Percentiles rank a stretch among this genome's conserved stretches.
phyloP scores from a whole-genome alignment of 306 rosid genomes.

The Sechiopsis laciniata region DNA sequence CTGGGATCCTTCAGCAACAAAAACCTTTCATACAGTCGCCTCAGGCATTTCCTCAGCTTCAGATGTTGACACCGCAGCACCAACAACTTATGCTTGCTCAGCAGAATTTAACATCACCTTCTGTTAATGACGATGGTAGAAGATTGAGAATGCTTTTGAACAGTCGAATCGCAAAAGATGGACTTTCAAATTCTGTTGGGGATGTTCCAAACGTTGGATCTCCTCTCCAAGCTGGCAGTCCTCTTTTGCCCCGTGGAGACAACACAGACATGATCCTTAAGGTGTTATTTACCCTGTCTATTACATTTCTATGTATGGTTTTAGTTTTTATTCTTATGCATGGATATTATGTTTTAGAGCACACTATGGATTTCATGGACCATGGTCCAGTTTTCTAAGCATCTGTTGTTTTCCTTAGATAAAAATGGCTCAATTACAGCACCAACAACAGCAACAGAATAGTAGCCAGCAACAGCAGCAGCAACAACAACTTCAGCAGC shows the following conservation, averaged over 20 bases:
- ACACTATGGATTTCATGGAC: background rate
- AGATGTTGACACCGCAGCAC: slow-evolving; percentile 91
- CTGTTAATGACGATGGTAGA: slow-evolving; percentile 70
- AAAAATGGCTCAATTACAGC: slow-evolving; percentile 84
- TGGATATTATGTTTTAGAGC: background rate
- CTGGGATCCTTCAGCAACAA: slow-evolving; percentile 86
- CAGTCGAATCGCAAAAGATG: slow-evolving; percentile 67
- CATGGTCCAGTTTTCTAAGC: slow-evolving; percentile 22
- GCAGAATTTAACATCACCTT: slow-evolving; percentile 77
- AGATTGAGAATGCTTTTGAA: slow-evolving; percentile 78
- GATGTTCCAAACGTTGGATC: slow-evolving; percentile 79
- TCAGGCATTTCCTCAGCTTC: slow-evolving; percentile 88
- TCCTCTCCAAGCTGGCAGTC: slow-evolving; percentile 60
- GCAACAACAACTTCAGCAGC: slow-evolving; percentile 87
- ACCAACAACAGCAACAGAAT: slow-evolving; percentile 44
- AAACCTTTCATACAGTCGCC: slow-evolving; percentile 84
- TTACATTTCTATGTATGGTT: background rate
- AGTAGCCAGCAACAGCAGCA: slow-evolving; percentile 69
- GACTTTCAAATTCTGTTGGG: slow-evolving; percentile 69
- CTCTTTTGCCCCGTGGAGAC: slow-evolving; percentile 74
- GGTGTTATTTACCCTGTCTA: slow-evolving; percentile 38
- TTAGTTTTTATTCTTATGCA: background rate
- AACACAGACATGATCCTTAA: slow-evolving; percentile 66
- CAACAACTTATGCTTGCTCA: slow-evolving; percentile 94
- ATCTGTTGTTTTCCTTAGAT: slow-evolving; percentile 37